Conservation (phyloP, 176 grass and related monocot species). For the Oryza officinalis region DNA sequence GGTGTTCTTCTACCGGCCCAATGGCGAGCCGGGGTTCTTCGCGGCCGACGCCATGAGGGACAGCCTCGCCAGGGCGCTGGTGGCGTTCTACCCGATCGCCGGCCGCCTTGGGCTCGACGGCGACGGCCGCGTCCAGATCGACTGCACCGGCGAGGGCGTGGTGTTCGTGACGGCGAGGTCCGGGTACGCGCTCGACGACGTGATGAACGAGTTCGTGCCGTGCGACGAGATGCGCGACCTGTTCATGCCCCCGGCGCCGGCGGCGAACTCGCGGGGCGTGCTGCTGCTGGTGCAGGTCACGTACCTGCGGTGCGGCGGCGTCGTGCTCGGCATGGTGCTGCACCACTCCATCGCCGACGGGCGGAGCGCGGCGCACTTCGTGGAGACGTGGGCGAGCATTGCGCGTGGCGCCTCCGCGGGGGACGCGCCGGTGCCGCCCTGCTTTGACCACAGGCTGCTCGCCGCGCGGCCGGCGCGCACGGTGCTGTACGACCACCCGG, state of each 20-base stretch:
- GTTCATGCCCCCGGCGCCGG: conserved; percentile 40
- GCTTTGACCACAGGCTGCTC: conserved; percentile 56
- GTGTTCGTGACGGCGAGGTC: conserved; percentile 45
- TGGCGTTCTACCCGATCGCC: conserved; percentile 68
- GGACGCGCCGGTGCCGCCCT: conserved; percentile 2
- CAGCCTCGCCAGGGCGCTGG: conserved; percentile 52
- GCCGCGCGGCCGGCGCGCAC: conserved; percentile 18
- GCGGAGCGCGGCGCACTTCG: conserved; percentile 48
- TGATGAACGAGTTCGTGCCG: conserved; percentile 49
- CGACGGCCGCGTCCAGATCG: conserved; percentile 44
- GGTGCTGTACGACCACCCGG: conserved; percentile 57
- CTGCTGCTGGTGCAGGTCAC: conserved; percentile 64
- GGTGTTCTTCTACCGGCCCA: conserved; percentile 59
- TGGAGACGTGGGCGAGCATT: conserved; percentile 57
- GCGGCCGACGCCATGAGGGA: conserved; percentile 24
- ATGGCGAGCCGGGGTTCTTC: conserved; percentile 40
- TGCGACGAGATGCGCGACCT: conserved; percentile 49
- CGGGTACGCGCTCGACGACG: conserved; percentile 33
- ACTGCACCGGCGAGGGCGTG: conserved; percentile 69
- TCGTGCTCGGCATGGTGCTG: conserved; percentile 49
- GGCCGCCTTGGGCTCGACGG: conserved; percentile 43
- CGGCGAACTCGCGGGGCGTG: conserved; percentile 27
- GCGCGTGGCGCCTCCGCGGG: neutral
- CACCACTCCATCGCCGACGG: conserved; percentile 49
- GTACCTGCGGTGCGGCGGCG: conserved; percentile 66